Evolutionary conservation across 2,329 filamentous ascomycete genomes (phyloP), one percentile per base, ranked within the genome.

Genomic region (Graphilbum sp.): DNA sequence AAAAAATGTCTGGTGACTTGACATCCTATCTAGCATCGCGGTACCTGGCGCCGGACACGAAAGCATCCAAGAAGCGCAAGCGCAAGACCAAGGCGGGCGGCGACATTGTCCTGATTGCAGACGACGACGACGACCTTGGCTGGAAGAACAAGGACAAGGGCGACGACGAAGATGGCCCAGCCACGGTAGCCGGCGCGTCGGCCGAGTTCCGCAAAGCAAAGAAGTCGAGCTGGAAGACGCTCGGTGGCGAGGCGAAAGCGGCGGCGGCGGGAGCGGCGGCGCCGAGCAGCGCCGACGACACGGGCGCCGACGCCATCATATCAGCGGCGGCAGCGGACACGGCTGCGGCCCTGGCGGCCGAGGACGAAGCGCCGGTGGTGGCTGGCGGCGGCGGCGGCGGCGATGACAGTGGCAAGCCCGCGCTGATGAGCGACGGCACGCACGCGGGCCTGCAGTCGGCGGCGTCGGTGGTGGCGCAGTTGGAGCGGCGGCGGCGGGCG

Each of bases 11-110:
- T 29, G 17, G n/a, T 43, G 67, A 74, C 47, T 69, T 95, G 46
- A 78, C 85, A 41, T 75, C 77, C 52, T 98, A 96, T 53, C 73
- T 98, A 27, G 87, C 88, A 29, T 79, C 84, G 45, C 90, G 86
- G 57, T 98, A 98, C 56, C 76, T 98, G 36, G 82, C 69, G 2
- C 75, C 77, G 31, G 67, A 74, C 43, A 57, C 64, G 6, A 72
- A 71, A 45, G 65, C 69, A 16, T 49, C 60, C 35, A 78, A 78
- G 52, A 79, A 78, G 53, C 66, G 71, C 43, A 79, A 79, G 59
- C 67, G 70, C 50, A 78, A 76, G 54, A 57, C 66, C 41, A 50
- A 51, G 23, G 52, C 21, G 50, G 41, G 20, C 34, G 39, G 37
- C 33, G 54, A 58, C 29, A 72, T 74, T 34, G 66, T 80, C 21